A percentile compares a stretch with the other conserved stretches of the same genome.
Conservation (phyloP, 83 land plant genomes). For the Isoetes engelmannii region DNA sequence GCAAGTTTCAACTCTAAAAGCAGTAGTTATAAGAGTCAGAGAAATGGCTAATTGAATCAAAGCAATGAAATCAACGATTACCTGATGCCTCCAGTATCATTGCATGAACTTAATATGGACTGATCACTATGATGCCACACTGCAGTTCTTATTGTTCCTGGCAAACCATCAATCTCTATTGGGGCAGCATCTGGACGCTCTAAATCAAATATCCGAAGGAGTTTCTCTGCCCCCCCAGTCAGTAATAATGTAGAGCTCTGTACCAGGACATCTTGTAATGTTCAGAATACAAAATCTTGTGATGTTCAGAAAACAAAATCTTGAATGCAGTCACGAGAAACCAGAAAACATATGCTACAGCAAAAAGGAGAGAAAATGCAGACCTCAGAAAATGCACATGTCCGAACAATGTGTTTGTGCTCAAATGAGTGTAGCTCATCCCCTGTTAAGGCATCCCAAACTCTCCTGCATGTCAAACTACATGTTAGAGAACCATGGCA, state of each 20-base stretch:
- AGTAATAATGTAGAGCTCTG: slow-evolving; percentile 80
- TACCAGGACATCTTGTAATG: neutral
- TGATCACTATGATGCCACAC: slow-evolving; percentile 98
- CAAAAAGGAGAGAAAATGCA: neutral
- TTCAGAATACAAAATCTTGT: neutral
- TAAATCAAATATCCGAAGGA: slow-evolving; percentile 77
- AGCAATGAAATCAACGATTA: slow-evolving; percentile 18
- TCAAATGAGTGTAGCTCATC: slow-evolving; percentile 78
- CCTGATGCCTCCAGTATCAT: slow-evolving; percentile 92
- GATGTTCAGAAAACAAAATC: neutral
- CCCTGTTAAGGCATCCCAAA: slow-evolving; percentile 93
- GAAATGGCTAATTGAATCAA: neutral
- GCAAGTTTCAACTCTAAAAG: neutral
- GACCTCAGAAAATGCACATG: slow-evolving; percentile 94
- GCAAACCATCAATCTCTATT: slow-evolving; percentile 71
- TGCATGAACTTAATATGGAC: slow-evolving; percentile 82
- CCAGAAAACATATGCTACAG: neutral
- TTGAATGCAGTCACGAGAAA: neutral
- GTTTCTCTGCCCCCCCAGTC: slow-evolving; percentile 85
- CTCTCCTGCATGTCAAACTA: slow-evolving; percentile 44
- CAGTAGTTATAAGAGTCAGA: too few relatives aligned
- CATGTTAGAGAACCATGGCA: too few relatives aligned
- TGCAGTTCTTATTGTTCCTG: slow-evolving; percentile 69
- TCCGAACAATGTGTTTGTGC: slow-evolving; percentile 90
- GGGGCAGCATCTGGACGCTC: slow-evolving; percentile 86